These are phyloP conservation scores for Hypericum perforatum DNA, from an alignment of 345 rosid genomes.

Conservation along the genomic window DNA sequence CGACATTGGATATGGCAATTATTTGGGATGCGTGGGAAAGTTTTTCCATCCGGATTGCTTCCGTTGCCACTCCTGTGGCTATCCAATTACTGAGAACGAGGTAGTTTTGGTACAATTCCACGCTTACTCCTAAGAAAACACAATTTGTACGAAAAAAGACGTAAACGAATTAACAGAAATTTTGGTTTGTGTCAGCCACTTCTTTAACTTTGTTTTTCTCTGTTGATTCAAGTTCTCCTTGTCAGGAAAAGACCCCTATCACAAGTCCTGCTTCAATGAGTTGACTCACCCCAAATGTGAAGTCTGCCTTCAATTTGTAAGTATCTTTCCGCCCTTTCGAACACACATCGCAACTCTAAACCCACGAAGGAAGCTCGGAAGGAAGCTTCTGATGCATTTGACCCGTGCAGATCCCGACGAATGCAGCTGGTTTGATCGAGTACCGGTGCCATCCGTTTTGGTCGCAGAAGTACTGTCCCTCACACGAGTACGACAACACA, in stretches of 20 bases:
- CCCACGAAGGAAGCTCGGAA: no score
- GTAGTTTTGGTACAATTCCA: conserved; percentile 17
- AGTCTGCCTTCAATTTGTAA: conserved; percentile 89
- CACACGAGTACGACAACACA: conserved; percentile 75
- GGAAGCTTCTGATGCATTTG: no score
- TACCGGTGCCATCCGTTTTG: conserved; percentile 94
- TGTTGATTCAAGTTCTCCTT: no score
- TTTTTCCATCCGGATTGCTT: conserved; percentile 91
- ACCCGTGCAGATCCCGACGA: conserved; percentile 57
- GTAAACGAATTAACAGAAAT: no score
- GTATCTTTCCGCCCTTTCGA: conserved; percentile 6
- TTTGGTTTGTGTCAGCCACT: no score
- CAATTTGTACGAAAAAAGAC: no score
- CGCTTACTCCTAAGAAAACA: no score
- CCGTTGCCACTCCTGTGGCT: conserved; percentile 52
- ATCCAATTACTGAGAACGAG: conserved; percentile 80
- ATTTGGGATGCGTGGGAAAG: conserved; percentile 72
- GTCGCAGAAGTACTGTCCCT: conserved; percentile 90
- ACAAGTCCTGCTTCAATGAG: conserved; percentile 62
- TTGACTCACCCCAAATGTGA: conserved; percentile 90
- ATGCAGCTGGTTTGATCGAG: conserved; percentile 79
- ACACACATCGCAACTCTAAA: no score
- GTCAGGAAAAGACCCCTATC: no score
- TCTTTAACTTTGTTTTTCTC: no score
- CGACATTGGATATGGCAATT: conserved; percentile 60